These are phyloP conservation scores for Coemansia pectinata DNA, from an alignment of 192 early-diverging fungal species.

Conservation along the genomic window DNA sequence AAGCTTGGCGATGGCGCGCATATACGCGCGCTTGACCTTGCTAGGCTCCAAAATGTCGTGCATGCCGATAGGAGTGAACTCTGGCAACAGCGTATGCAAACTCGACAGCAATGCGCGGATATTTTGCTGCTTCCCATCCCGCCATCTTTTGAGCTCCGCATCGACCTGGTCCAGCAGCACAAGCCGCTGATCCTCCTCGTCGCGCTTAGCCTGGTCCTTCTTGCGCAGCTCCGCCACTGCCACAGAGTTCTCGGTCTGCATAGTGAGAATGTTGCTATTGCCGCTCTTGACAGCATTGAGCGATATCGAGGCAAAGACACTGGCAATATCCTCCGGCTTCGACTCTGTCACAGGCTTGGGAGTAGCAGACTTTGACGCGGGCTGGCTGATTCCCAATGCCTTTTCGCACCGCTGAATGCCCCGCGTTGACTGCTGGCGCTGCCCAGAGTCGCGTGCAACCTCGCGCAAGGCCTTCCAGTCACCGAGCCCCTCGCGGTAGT, in stretches of 20 bases:
- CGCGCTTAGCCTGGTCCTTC: slow-evolving; percentile 66
- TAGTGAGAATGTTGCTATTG: slow-evolving; percentile 17
- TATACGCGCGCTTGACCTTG: slow-evolving; percentile 91
- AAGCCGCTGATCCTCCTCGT: slow-evolving; percentile 77
- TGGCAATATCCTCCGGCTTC: slow-evolving; percentile 29
- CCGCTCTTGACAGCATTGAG: slow-evolving; percentile 31
- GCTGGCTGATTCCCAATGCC: slow-evolving; percentile 47
- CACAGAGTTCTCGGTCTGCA: slow-evolving; percentile 35
- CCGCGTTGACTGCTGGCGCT: slow-evolving; percentile 44
- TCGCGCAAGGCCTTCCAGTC: slow-evolving; percentile 59
- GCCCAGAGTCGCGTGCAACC: slow-evolving; percentile 21
- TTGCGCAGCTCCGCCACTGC: slow-evolving; percentile 74
- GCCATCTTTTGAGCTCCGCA: slow-evolving; percentile 72
- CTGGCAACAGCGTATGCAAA: slow-evolving; percentile 75
- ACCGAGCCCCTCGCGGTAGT: slow-evolving; percentile 68
- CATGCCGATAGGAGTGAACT: slow-evolving; percentile 80
- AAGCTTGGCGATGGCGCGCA: slow-evolving; percentile 87
- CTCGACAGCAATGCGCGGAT: slow-evolving; percentile 84
- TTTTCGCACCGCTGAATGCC: slow-evolving; percentile 63
- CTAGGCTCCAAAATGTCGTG: slow-evolving; percentile 80
- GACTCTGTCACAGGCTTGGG: slow-evolving; percentile 11
- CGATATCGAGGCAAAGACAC: slow-evolving; percentile 49
- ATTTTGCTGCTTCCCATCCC: slow-evolving; percentile 86
- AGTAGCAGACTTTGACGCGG: not conserved
- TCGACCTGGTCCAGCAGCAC: slow-evolving; percentile 80